Percentiles rank a stretch among this genome's conserved stretches.
Conservation (phyloP, 2,329 filamentous ascomycete genomes). For the Paradendryphiella salina region DNA sequence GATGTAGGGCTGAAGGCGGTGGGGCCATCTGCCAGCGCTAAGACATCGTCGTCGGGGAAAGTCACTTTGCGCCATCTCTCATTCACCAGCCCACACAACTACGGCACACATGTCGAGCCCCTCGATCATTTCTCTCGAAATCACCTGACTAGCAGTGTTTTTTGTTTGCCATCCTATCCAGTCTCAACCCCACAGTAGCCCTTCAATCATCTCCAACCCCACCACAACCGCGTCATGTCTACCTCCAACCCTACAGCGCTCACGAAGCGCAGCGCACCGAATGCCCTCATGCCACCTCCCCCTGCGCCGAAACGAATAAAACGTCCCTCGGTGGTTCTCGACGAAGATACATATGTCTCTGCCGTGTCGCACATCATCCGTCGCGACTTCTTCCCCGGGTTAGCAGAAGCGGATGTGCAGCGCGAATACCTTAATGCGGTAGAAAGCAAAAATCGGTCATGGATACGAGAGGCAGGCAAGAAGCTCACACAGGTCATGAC, state of each 20-base stretch:
- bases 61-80: conserved; percentile 19
- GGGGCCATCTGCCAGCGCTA: conserved; percentile 26
- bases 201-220: neutral
- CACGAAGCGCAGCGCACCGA: conserved; percentile 66
- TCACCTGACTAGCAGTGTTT: neutral
- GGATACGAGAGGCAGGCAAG: conserved; percentile 81
- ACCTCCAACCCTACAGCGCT: conserved; percentile 60
- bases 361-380: conserved; percentile 92
- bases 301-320: conserved; percentile 87
- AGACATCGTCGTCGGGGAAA: conserved; percentile 15
- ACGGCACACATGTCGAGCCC: neutral
- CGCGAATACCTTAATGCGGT: conserved; percentile 91
- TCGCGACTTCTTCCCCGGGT: conserved; percentile 92
- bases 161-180: neutral
- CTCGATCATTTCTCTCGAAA: too few relatives aligned
- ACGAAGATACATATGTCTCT: conserved; percentile 92
- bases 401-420: conserved; percentile 82
- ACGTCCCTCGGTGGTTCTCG: conserved; percentile 80
- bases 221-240: conserved; percentile 24
- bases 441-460: conserved; percentile 79
- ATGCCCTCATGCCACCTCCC: conserved; percentile 83
- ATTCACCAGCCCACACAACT: conserved; percentile 1
- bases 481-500: conserved; percentile 73
- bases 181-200: neutral
- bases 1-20: conserved; percentile 44